phyloP scores from a whole-genome alignment of 345 rosid genomes.

The Pistacia integerrima region DNA sequence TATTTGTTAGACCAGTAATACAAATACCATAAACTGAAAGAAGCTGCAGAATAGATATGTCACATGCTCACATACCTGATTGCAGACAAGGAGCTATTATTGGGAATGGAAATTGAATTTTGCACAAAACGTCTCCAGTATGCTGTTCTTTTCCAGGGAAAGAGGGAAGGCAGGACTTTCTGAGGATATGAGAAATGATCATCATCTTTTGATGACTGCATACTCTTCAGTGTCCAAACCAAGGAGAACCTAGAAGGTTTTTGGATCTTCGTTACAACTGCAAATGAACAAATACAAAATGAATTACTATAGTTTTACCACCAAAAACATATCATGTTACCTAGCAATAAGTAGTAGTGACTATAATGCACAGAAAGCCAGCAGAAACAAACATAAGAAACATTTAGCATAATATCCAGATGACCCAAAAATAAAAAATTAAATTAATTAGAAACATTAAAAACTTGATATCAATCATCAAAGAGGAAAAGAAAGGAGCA shows the following conservation, averaged over 20 bases:
- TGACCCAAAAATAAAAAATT: neutral
- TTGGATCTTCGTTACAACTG: slow-evolving; percentile 49
- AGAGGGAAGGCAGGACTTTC: slow-evolving; percentile 65
- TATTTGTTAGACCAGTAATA: slow-evolving; percentile 26
- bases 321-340: slow-evolving; percentile 14
- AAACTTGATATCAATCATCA: neutral
- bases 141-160: slow-evolving; percentile 90
- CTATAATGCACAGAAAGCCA: neutral
- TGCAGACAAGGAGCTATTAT: slow-evolving; percentile 49
- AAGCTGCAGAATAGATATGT: slow-evolving; percentile 30
- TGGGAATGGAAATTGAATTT: slow-evolving; percentile 39
- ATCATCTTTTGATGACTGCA: slow-evolving; percentile 38
- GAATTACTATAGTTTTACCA: slow-evolving; percentile 7
- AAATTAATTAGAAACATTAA: neutral
- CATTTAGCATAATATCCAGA: neutral
- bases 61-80: slow-evolving; percentile 52
- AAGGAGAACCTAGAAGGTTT: slow-evolving; percentile 62
- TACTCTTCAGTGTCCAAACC: slow-evolving; percentile 74
- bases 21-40: slow-evolving; percentile 9
- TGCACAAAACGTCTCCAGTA: slow-evolving; percentile 57
- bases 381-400: neutral
- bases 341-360: neutral
- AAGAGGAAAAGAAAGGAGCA: neutral
- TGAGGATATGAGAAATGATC: slow-evolving; percentile 37
- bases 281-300: slow-evolving; percentile 27